Evolutionary conservation across 2,329 filamentous ascomycete species (phyloP).

Genomic region (Teratosphaeria pseudoeucalypti): DNA sequence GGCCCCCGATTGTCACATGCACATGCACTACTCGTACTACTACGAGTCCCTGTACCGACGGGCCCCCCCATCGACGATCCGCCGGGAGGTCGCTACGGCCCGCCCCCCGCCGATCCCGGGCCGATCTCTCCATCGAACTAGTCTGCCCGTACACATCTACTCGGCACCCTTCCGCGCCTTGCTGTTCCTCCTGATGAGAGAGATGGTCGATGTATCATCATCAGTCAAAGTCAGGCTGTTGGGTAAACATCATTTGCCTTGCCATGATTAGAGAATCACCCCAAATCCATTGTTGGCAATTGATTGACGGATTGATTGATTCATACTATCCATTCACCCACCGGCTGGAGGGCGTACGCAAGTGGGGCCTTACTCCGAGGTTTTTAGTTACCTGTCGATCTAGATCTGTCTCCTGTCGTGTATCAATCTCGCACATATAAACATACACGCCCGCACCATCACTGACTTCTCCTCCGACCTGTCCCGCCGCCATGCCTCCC

Average conservation of each 20-base stretch:
- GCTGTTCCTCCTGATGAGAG: no score
- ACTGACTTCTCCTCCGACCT: neutral
- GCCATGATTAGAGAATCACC: neutral
- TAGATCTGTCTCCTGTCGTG: neutral
- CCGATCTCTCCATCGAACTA: neutral
- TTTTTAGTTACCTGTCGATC: no score
- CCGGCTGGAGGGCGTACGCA: neutral
- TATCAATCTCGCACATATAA: neutral
- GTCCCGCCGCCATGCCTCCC: conserved; percentile 11
- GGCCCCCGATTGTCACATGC: neutral
- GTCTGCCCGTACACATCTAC: neutral
- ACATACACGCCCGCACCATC: neutral
- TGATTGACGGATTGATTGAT: neutral
- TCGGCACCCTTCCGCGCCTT: neutral
- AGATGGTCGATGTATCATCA: no score
- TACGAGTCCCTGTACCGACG: no score
- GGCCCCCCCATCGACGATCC: no score
- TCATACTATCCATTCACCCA: neutral
- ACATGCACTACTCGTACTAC: no score
- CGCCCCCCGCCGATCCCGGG: no score
- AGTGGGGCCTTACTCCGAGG: no score
- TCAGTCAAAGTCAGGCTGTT: neutral
- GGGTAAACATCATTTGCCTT: neutral
- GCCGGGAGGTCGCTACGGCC: no score
- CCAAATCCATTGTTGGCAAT: neutral